phyloP scores from a whole-genome alignment of 106 monocot genomes.

The Agapanthus africanus region DNA sequence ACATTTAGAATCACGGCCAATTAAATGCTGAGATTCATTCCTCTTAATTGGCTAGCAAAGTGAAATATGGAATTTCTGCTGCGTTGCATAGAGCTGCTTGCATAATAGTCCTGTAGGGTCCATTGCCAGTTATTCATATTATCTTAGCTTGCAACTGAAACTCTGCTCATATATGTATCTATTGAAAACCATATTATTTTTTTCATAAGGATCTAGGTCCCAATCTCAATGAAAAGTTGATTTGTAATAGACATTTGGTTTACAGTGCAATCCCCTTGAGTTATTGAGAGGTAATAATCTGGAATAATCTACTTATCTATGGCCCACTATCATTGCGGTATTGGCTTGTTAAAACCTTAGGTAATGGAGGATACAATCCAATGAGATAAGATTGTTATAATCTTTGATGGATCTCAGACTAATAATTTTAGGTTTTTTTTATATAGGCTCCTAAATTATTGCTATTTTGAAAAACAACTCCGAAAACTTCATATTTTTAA shows the following conservation, averaged over 20 bases:
- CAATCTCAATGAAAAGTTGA: background rate
- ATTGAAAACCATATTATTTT: background rate
- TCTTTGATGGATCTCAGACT: too few species aligned
- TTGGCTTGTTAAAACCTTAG: background rate
- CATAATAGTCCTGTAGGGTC: background rate
- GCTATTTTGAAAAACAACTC: too few species aligned
- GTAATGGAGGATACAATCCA: too few species aligned
- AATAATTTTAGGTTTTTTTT: too few species aligned
- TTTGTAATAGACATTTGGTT: background rate
- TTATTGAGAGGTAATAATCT: background rate
- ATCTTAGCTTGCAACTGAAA: background rate
- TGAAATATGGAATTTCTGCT: background rate
- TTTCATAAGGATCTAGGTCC: background rate
- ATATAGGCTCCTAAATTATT: too few species aligned
- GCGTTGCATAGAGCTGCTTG: background rate
- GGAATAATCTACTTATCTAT: background rate
- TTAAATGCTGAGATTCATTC: background rate
- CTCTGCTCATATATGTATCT: background rate
- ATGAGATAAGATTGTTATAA: too few species aligned
- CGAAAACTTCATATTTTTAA: too few species aligned
- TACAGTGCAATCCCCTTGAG: background rate
- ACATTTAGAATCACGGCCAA: background rate
- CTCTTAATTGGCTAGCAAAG: background rate
- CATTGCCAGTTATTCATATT: background rate
- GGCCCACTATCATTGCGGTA: background rate